Base-by-base conservation (phyloP, 257 asterid genomes). In the Ilex asprella region DNA sequence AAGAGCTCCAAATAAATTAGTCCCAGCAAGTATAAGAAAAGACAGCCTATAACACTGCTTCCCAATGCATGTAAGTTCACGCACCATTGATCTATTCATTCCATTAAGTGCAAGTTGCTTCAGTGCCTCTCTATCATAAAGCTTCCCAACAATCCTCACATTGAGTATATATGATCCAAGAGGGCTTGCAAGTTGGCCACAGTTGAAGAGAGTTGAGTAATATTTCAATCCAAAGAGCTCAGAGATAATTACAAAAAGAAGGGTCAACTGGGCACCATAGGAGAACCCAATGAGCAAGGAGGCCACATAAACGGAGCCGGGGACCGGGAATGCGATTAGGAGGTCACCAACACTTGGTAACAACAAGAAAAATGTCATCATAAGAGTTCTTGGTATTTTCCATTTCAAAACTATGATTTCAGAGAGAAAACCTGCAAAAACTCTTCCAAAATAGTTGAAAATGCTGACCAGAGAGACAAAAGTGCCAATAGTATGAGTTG, bases 101-200 rank as follows among this genome's bases (percentile, higher is more conserved):
- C 81, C 77, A 39, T 60, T 60, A 0, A 32, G 31, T 7, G 68
- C 15, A 6, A 71, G 57, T 16, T 63, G 72, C 61, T 71, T 71
- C 67, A 76, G 30, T 11, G 81, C 81, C 47, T 71, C 75, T 3
- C 60, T 56, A 35, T 76, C 81, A 39, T 76, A 76, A n/a, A 71
- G 68, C 55, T 32, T 63, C 7, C 81, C 77, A 5, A 64, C 75
- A 52, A 71, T 31, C 58, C 44, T 50, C 60, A 76, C 81, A 54
- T 76, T 76, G 31, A 71, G 58, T 9, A 71, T 31, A 12, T 76
- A 76, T 2, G 81, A 67, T 56, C 81, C 81, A 12, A 71, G 39
- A 3, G 80, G 80, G 67, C 77, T 75, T 11, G 67, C 77, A 59
- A 75, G 39, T 12, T 75, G 80, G 0, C 71, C 80, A 3, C 77